A percentile compares a stretch with the other conserved stretches of the same genome.
Conservation (phyloP, 371 early-diverging fungal genomes). For the Chytridium lagenaria region DNA sequence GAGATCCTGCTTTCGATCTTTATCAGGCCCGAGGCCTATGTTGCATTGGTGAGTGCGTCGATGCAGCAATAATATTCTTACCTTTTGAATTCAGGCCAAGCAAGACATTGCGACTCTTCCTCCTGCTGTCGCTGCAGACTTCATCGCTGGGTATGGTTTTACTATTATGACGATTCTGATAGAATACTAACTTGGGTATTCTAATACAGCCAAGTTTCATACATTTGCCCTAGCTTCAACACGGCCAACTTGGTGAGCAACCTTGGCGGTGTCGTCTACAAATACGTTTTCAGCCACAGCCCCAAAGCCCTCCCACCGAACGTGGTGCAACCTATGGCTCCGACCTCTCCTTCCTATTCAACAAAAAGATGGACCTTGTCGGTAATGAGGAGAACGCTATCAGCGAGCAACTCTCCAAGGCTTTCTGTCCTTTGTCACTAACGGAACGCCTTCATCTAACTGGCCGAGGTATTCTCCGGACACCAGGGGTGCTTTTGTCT, state of each 20-base stretch:
- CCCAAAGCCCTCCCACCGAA: not conserved
- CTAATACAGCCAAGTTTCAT: conserved; percentile 1
- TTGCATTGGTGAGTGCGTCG: no score
- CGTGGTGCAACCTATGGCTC: not conserved
- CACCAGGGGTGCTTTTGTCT: not conserved
- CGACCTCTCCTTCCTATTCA: not conserved
- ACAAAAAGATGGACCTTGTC: not conserved
- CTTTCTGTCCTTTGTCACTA: conserved; percentile 2
- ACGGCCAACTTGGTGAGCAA: not conserved
- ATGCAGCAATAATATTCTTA: no score
- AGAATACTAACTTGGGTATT: no score
- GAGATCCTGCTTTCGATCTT: no score
- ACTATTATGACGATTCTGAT: no score
- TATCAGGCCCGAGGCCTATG: not conserved
- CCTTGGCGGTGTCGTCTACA: not conserved
- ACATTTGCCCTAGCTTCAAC: not conserved
- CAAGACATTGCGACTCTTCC: not conserved
- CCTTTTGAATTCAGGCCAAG: conserved; percentile 1
- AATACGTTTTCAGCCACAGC: conserved; percentile 10
- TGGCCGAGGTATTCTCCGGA: not conserved
- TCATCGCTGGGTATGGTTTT: not conserved
- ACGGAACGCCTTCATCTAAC: not conserved
- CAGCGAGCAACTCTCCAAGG: not conserved
- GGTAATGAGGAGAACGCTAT: conserved; percentile 4
- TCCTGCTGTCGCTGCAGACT: conserved; percentile 1